Evolutionary conservation across 2,329 filamentous ascomycete genomes (phyloP).

Genomic region (Fulvia fulva): DNA sequence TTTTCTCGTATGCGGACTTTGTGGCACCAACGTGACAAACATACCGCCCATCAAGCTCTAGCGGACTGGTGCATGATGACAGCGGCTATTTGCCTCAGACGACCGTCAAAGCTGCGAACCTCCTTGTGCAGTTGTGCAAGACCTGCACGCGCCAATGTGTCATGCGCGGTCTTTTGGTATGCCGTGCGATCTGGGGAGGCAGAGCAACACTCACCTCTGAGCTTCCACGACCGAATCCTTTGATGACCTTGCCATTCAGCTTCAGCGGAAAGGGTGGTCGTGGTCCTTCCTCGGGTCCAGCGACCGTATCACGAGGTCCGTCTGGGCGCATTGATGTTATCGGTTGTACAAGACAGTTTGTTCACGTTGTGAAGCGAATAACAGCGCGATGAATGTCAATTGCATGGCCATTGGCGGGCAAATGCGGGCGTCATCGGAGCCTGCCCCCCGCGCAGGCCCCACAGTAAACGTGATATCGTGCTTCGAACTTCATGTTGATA

Average conservation of each 20-base stretch:
- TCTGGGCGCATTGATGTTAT: slow-evolving; percentile 36
- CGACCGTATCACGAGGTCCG: slow-evolving; percentile 61
- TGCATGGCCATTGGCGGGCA: too few relatives aligned
- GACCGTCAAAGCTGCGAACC: background rate
- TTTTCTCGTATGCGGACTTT: background rate
- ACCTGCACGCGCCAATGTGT: background rate
- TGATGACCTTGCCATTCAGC: slow-evolving; percentile 82
- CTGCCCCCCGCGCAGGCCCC: background rate
- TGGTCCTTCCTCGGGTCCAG: slow-evolving; percentile 71
- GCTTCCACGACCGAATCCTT: slow-evolving; percentile 88
- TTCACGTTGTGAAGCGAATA: background rate
- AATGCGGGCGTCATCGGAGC: background rate
- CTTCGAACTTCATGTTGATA: background rate
- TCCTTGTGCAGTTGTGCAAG: slow-evolving; percentile 4
- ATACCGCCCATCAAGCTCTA: slow-evolving; percentile 6
- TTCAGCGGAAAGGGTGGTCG: slow-evolving; percentile 74
- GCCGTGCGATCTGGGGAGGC: background rate
- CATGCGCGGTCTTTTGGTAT: background rate
- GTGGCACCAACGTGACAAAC: slow-evolving; percentile 17
- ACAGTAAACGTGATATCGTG: background rate
- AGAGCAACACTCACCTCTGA: slow-evolving; percentile 62
- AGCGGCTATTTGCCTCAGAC: slow-evolving; percentile 2
- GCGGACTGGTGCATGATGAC: slow-evolving; percentile 12
- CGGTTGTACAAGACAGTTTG: background rate
- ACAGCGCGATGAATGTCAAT: background rate